Conservation (phyloP, 2,329 filamentous ascomycete species). For the Juglanconis oblonga region DNA sequence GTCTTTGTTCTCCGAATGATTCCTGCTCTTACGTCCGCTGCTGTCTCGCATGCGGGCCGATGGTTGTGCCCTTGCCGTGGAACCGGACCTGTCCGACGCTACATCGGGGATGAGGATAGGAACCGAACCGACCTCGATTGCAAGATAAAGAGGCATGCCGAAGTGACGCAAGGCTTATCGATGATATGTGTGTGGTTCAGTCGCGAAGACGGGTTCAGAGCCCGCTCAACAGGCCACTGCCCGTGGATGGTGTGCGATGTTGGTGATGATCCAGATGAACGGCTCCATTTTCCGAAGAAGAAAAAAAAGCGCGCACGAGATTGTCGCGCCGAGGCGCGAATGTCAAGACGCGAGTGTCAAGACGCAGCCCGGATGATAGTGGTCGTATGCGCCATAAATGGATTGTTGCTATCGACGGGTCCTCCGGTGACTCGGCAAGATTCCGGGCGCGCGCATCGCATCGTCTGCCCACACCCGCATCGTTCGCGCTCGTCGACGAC, state of each 20-base stretch:
- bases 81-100: not conserved
- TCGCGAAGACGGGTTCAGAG: not conserved
- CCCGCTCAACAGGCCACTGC: no score
- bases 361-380: not conserved
- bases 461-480: not conserved
- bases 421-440: not conserved
- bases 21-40: not conserved
- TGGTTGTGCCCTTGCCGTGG: not conserved
- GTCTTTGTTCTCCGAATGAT: not conserved
- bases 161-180: not conserved
- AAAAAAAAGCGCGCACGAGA: no score
- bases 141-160: not conserved
- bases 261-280: no score
- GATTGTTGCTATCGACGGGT: not conserved
- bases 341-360: no score
- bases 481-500: not conserved
- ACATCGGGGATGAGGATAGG: not conserved
- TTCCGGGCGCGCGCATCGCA: not conserved
- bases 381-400: not conserved
- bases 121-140: not conserved
- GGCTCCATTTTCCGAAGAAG: no score
- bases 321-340: no score
- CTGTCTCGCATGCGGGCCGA: slow-evolving; percentile 3
- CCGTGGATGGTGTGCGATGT: no score
- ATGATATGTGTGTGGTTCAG: not conserved